Evolutionary conservation across 139 green algal genomes (phyloP).

Genomic region (Axilococcus clingmanii): DNA sequence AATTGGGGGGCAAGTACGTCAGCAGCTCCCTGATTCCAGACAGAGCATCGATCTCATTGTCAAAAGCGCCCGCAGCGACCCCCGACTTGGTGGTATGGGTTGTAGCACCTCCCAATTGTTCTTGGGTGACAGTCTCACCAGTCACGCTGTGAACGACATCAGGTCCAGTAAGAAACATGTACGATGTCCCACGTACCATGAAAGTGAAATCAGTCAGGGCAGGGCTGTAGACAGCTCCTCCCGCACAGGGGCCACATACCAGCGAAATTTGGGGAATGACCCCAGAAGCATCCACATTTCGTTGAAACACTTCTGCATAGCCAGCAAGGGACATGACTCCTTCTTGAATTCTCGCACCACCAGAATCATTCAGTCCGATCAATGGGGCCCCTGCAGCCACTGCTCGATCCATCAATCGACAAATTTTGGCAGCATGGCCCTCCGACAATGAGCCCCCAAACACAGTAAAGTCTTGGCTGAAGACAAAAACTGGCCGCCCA

Average conservation of each 20-base stretch:
- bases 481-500: conserved; percentile 39
- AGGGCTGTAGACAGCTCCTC: conserved; percentile 61
- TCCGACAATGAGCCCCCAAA: conserved; percentile 51
- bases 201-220: conserved; percentile 65
- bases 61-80: conserved; percentile 36
- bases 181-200: conserved; percentile 45
- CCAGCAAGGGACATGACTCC: conserved; percentile 47
- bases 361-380: conserved; percentile 58
- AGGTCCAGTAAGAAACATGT: conserved; percentile 65
- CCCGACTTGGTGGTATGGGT: conserved; percentile 47
- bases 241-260: conserved; percentile 58
- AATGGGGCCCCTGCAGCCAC: conserved; percentile 31
- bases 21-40: conserved; percentile 41
- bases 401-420: conserved; percentile 32
- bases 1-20: conserved; percentile 41
- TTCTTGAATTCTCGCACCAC: conserved; percentile 59
- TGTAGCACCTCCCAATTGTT: conserved; percentile 45
- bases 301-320: conserved; percentile 48
- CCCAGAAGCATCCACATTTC: conserved; percentile 62
- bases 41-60: conserved; percentile 57
- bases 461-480: conserved; percentile 58
- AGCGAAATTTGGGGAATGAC: conserved; percentile 56
- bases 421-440: conserved; percentile 53
- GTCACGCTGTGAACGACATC: conserved; percentile 51
- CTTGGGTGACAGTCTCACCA: conserved; percentile 36